Conservation (phyloP, 1,139 yeast genomes). For the Cylindricascospora bacillispora region DNA sequence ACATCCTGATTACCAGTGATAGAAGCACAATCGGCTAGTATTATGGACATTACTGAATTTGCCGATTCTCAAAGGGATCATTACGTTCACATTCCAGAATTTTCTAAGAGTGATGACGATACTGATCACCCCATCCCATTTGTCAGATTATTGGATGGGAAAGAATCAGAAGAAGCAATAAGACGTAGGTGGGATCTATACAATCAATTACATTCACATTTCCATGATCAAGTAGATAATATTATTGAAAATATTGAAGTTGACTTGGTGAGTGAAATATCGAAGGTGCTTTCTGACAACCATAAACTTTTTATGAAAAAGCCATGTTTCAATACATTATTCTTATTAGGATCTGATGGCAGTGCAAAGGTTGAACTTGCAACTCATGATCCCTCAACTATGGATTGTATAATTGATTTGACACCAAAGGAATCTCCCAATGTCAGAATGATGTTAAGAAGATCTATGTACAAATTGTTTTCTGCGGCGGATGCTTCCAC, state of each 20-base stretch:
- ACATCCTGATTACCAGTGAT: too few species aligned
- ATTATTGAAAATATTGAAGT: slow-evolving; percentile 20
- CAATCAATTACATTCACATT: slow-evolving; percentile 22
- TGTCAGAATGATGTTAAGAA: slow-evolving; percentile 25
- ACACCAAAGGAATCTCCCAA: slow-evolving; percentile 27
- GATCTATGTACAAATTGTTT: slow-evolving; percentile 24
- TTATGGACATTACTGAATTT: slow-evolving; percentile 20
- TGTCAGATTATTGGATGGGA: slow-evolving; percentile 28
- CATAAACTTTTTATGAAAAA: slow-evolving; percentile 2
- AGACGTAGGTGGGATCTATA: slow-evolving; percentile 28
- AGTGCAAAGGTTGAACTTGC: slow-evolving; percentile 19
- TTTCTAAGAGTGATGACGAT: slow-evolving; percentile 2
- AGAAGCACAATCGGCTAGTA: too few species aligned
- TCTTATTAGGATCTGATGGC: slow-evolving; percentile 25
- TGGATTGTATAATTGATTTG: slow-evolving; percentile 18
- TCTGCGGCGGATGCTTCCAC: slow-evolving; percentile 16
- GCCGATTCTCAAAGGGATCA: slow-evolving; percentile 24
- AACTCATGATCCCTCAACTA: slow-evolving; percentile 6
- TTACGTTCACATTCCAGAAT: slow-evolving; percentile 4
- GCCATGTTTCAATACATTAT: slow-evolving; percentile 18
- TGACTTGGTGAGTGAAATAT: slow-evolving; percentile 18
- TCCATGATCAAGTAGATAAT: slow-evolving; percentile 21
- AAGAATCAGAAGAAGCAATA: slow-evolving; percentile 24
- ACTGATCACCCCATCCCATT: slow-evolving; percentile 22
- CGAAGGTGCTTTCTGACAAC: slow-evolving; percentile 11